Conservation (phyloP, 371 early-diverging fungal species). For the Mucor lusitanicus region DNA sequence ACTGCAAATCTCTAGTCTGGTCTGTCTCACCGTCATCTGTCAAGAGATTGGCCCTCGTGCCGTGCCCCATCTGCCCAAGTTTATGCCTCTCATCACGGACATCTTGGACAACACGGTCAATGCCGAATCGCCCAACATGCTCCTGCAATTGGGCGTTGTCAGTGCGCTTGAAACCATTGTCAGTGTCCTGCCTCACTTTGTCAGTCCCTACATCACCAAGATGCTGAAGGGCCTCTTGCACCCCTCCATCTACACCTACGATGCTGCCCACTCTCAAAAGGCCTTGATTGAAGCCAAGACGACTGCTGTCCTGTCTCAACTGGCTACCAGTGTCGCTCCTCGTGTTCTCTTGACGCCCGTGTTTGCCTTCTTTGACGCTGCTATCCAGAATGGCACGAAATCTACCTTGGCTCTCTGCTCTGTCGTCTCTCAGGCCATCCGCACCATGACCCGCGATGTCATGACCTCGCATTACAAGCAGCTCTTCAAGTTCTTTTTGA, state of each 20-base stretch:
- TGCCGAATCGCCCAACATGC: conserved; percentile 32
- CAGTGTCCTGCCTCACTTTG: conserved; percentile 77
- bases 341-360: conserved; percentile 71
- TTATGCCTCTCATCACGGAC: conserved; percentile 70
- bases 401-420: conserved; percentile 57
- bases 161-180: conserved; percentile 74
- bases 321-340: conserved; percentile 67
- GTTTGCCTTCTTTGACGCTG: conserved; percentile 62
- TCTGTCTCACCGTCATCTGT: conserved; percentile 71
- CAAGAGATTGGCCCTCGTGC: conserved; percentile 80
- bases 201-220: conserved; percentile 77
- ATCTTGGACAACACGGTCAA: conserved; percentile 36
- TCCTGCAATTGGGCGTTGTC: conserved; percentile 66
- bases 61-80: conserved; percentile 84
- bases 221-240: conserved; percentile 58
- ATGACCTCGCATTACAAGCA: conserved; percentile 75
- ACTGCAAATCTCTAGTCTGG: conserved; percentile 73
- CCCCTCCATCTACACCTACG: conserved; percentile 55
- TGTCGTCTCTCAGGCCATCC: conserved; percentile 66
- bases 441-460: conserved; percentile 63
- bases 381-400: conserved; percentile 59
- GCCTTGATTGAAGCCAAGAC: conserved; percentile 53
- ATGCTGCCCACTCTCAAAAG: conserved; percentile 41
- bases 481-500: conserved; percentile 80
- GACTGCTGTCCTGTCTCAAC: conserved; percentile 48